phyloP scores from a whole-genome alignment of 352 stramenopile species.

The Phytophthora colocasiae region DNA sequence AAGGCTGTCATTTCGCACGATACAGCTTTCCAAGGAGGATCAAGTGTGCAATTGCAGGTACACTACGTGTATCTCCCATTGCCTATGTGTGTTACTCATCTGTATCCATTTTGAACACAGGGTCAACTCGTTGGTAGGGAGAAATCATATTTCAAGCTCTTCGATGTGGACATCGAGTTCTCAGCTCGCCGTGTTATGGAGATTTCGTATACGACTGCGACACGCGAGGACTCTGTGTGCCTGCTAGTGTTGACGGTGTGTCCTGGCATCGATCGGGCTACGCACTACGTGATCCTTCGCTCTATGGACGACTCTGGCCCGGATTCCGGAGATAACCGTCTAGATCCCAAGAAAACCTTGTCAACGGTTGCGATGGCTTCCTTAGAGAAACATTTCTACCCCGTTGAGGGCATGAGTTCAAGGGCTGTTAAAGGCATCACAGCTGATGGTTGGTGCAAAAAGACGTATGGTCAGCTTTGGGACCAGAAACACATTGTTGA shows the following conservation, averaged over 20 bases:
- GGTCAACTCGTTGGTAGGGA: slow-evolving; percentile 39
- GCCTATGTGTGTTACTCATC: background rate
- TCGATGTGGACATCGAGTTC: slow-evolving; percentile 50
- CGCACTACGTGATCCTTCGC: slow-evolving; percentile 48
- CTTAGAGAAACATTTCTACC: slow-evolving; percentile 47
- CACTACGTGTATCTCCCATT: background rate
- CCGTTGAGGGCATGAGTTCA: slow-evolving; percentile 20
- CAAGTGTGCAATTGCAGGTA: slow-evolving; percentile 44
- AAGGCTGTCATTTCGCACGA: slow-evolving; percentile 35
- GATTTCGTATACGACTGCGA: slow-evolving; percentile 47
- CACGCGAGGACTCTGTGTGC: slow-evolving; percentile 36
- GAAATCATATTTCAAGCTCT: slow-evolving; percentile 55
- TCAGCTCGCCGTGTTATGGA: slow-evolving; percentile 44
- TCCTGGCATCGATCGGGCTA: slow-evolving; percentile 46
- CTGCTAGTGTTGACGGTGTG: slow-evolving; percentile 51
- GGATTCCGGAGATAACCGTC: slow-evolving; percentile 8
- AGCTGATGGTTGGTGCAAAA: slow-evolving; percentile 41
- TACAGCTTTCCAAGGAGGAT: slow-evolving; percentile 45
- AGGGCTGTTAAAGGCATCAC: slow-evolving; percentile 31
- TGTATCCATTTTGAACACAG: slow-evolving; percentile 16
- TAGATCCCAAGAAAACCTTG: slow-evolving; percentile 25
- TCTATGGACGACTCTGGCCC: slow-evolving; percentile 32
- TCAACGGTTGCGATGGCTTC: slow-evolving; percentile 38
- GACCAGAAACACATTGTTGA: slow-evolving; percentile 56
- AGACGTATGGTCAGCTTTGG: slow-evolving; percentile 53